These are phyloP conservation scores for Halteria grandinella DNA, from an alignment of 73 alveolate genomes.

Conservation along the genomic window DNA sequence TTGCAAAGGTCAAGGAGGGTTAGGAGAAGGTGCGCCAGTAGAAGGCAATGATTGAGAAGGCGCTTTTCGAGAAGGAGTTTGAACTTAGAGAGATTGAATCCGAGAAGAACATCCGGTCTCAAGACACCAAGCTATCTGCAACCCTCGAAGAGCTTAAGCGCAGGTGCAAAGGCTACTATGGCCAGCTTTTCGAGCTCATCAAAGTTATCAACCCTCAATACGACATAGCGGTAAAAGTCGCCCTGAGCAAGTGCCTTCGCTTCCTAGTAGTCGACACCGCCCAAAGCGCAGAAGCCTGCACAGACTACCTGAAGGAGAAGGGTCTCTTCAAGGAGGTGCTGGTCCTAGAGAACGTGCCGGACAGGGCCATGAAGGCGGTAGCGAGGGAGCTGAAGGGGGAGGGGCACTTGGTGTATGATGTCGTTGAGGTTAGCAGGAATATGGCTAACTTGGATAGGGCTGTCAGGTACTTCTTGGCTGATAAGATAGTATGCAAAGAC, in stretches of 20 bases:
- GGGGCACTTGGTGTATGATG: constrained; percentile 82
- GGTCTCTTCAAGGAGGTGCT: constrained; percentile 83
- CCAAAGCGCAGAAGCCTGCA: constrained; percentile 75
- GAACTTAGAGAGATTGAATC: constrained; percentile 76
- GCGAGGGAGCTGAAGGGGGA: constrained; percentile 70
- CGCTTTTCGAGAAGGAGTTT: constrained; percentile 56
- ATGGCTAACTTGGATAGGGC: constrained; percentile 78
- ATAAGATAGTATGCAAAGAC: constrained; percentile 80
- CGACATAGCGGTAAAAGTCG: constrained; percentile 84
- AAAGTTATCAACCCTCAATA: constrained; percentile 81
- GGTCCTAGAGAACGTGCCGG: constrained; percentile 88
- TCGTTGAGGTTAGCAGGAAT: constrained; percentile 73
- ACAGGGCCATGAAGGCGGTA: constrained; percentile 55
- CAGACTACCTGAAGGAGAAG: constrained; percentile 82
- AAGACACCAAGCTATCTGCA: constrained; percentile 71
- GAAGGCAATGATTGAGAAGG: constrained; percentile 46
- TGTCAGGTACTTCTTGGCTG: constrained; percentile 74
- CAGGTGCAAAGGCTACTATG: constrained; percentile 79
- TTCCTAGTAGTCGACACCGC: constrained; percentile 82
- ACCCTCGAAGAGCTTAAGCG: constrained; percentile 83
- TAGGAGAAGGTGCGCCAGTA: constrained; percentile 65
- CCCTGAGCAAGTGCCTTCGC: constrained; percentile 69
- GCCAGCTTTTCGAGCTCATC: constrained; percentile 82
- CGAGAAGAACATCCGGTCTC: constrained; percentile 58
- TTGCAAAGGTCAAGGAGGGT: constrained; percentile 23